These are phyloP conservation scores for Alternaria tenuissima DNA, from an alignment of 2,329 filamentous ascomycete genomes.

Conservation along the genomic window DNA sequence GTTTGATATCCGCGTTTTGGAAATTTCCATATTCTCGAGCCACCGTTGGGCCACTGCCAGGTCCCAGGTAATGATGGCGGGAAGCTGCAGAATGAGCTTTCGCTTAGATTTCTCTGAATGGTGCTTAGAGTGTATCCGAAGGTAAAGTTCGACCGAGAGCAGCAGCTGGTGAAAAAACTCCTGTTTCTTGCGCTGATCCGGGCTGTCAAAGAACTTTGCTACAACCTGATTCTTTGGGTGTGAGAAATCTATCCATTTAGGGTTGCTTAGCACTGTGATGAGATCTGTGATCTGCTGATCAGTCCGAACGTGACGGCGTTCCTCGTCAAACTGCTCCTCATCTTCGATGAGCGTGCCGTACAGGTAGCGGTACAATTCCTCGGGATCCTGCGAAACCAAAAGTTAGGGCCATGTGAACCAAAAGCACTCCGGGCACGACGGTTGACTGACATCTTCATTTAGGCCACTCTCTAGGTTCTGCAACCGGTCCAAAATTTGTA, in stretches of 20 bases:
- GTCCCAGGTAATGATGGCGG: constrained; percentile 76
- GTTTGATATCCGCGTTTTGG: constrained; percentile 62
- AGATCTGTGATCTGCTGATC: constrained; percentile 78
- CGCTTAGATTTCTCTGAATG: constrained; percentile 71
- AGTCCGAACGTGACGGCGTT: constrained; percentile 66
- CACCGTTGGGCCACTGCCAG: constrained; percentile 77
- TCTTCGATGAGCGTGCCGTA: constrained; percentile 74
- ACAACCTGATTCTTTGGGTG: constrained; percentile 74
- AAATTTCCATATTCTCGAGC: constrained; percentile 74
- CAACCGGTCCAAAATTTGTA: constrained; percentile 56
- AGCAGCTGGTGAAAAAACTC: constrained; percentile 81
- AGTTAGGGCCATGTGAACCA: constrained; percentile 40
- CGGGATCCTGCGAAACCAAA: constrained; percentile 48
- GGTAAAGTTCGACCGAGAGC: constrained; percentile 74
- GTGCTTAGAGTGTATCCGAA: constrained; percentile 70
- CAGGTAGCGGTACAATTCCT: constrained; percentile 63
- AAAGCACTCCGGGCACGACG: constrained; percentile 20
- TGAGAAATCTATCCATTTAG: constrained; percentile 78
- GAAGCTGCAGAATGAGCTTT: constrained; percentile 70
- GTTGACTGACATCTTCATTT: constrained; percentile 53
- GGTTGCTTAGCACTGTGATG: constrained; percentile 72
- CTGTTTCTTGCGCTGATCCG: constrained; percentile 66
- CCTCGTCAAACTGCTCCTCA: constrained; percentile 65
- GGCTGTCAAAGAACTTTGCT: constrained; percentile 72
- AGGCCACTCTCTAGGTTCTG: constrained; percentile 53